Conservation (phyloP, 371 early-diverging fungal genomes). For the Rhizomucor pusillus region DNA sequence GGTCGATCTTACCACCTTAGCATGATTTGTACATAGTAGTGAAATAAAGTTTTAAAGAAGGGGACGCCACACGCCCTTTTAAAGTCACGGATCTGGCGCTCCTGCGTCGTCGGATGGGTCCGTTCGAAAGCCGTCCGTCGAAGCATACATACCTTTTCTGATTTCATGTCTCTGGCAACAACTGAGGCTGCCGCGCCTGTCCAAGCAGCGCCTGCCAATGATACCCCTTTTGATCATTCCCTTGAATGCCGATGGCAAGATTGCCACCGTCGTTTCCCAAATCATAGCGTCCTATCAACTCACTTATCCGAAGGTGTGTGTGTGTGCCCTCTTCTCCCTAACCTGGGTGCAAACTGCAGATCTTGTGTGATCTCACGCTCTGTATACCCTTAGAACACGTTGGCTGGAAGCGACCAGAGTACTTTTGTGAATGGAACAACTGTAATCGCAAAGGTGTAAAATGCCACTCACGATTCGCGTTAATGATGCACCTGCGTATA, state of each 20-base stretch:
- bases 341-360: not conserved
- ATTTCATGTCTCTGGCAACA: not conserved
- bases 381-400: slow-evolving; percentile 46
- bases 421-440: slow-evolving; percentile 62
- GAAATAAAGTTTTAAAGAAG: too few relatives aligned
- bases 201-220: not conserved
- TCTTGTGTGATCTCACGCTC: too few relatives aligned
- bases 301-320: slow-evolving; percentile 53
- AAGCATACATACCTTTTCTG: not conserved
- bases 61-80: too few relatives aligned
- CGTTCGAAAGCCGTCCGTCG: not conserved
- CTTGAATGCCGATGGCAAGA: slow-evolving; percentile 52
- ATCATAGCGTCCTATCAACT: slow-evolving; percentile 41
- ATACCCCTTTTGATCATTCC: slow-evolving; percentile 7
- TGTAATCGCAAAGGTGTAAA: slow-evolving; percentile 59
- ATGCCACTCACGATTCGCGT: slow-evolving; percentile 62
- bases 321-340: too few relatives aligned
- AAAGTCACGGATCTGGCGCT: too few relatives aligned
- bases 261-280: slow-evolving; percentile 40
- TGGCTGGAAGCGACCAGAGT: slow-evolving; percentile 63
- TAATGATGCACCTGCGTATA: slow-evolving; percentile 66
- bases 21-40: slow-evolving; percentile 5
- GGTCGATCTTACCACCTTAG: slow-evolving; percentile 58
- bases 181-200: not conserved
- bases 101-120: too few relatives aligned